A percentile compares a stretch with the other conserved stretches of the same genome.
These are phyloP conservation scores for Pleurotus tuoliensis DNA, from an alignment of 768 basidiomycete species.

Conservation along the genomic window DNA sequence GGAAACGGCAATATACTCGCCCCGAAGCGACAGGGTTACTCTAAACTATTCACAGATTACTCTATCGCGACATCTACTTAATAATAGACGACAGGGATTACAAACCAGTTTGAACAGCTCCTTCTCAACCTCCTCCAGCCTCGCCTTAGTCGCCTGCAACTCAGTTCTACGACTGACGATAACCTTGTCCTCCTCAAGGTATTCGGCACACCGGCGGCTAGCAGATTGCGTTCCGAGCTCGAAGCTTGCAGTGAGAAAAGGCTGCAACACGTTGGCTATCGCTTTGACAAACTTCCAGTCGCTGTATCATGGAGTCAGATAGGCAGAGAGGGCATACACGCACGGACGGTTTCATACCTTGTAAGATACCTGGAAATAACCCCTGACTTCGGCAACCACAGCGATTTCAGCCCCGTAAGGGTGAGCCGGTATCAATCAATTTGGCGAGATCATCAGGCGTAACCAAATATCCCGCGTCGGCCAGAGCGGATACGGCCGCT, in stretches of 20 bases:
- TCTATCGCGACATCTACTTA: too few relatives aligned
- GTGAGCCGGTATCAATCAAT: conserved; percentile 27
- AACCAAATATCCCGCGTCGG: conserved; percentile 24
- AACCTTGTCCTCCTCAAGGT: conserved; percentile 44
- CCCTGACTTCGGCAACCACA: conserved; percentile 39
- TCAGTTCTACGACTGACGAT: conserved; percentile 29
- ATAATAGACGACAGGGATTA: background rate
- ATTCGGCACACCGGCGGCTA: conserved; percentile 31
- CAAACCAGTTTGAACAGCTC: conserved; percentile 26
- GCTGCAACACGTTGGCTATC: conserved; percentile 25
- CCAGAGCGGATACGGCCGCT: background rate
- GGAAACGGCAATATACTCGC: too few relatives aligned
- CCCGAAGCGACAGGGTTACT: too few relatives aligned
- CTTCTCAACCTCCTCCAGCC: conserved; percentile 36
- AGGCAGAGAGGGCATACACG: background rate
- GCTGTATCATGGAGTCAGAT: conserved; percentile 20
- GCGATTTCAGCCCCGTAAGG: conserved; percentile 37
- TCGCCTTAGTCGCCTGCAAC: conserved; percentile 25
- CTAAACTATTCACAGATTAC: too few relatives aligned
- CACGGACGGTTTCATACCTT: conserved; percentile 25
- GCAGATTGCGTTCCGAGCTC: conserved; percentile 29
- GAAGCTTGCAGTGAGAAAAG: conserved; percentile 30
- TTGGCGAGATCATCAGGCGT: conserved; percentile 26
- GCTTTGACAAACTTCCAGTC: conserved; percentile 31
- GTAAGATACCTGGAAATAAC: conserved; percentile 44